Conservation (phyloP, 768 basidiomycete genomes). For the Amanita phalloides region DNA sequence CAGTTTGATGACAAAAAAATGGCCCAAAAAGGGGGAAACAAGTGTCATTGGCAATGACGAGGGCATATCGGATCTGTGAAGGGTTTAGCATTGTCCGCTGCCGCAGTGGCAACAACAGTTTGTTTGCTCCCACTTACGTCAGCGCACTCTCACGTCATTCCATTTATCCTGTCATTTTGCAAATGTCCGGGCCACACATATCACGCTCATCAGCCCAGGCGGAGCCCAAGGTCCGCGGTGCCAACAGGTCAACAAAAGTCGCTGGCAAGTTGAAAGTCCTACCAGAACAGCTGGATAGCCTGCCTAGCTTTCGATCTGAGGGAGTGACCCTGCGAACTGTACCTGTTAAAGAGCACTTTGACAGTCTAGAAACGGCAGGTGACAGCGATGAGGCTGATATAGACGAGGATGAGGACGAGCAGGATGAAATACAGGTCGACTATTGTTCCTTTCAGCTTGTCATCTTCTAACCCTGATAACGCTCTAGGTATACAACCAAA, state of each 20-base stretch:
- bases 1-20: no score
- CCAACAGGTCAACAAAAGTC: slow-evolving; percentile 71
- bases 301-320: slow-evolving; percentile 20
- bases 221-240: slow-evolving; percentile 55
- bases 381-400: slow-evolving; percentile 70
- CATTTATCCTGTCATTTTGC: no score
- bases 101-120: no score
- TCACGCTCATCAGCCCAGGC: slow-evolving; percentile 8
- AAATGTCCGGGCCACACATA: background rate
- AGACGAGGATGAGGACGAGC: slow-evolving; percentile 48
- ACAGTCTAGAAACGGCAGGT: slow-evolving; percentile 36
- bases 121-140: no score
- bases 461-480: background rate
- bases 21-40: no score
- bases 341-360: slow-evolving; percentile 29
- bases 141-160: no score
- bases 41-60: no score
- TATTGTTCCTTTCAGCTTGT: background rate
- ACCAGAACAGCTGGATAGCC: slow-evolving; percentile 70
- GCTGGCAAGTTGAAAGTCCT: slow-evolving; percentile 83
- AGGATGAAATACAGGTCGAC: slow-evolving; percentile 49
- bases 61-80: no score
- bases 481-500: slow-evolving; percentile 81
- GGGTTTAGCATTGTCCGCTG: no score
- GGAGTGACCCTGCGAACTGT: slow-evolving; percentile 13